A percentile compares a stretch with the other conserved stretches of the same genome.
Evolutionary conservation across 208 protist species (phyloP).

Genomic region (Acanthamoeba sp.): DNA sequence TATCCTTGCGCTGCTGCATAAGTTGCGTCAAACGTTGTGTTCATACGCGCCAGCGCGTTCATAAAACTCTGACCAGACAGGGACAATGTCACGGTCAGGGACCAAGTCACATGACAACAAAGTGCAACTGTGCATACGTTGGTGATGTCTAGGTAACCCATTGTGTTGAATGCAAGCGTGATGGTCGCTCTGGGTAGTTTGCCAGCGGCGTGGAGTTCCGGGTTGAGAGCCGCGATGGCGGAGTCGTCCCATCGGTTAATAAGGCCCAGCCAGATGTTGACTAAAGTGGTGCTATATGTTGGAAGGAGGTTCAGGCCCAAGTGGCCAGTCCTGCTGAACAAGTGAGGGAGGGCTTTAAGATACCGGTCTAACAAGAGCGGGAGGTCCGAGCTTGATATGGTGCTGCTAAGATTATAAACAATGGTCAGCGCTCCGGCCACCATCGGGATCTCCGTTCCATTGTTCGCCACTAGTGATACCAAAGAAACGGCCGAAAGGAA

Average conservation of each 20-base stretch:
- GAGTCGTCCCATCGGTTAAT: neutral
- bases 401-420: neutral
- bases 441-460: neutral
- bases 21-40: neutral
- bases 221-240: neutral
- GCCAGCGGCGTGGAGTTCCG: neutral
- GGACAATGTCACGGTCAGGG: neutral
- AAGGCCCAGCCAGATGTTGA: neutral
- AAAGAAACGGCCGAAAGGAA: neutral
- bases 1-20: neutral
- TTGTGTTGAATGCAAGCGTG: neutral
- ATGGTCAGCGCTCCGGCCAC: neutral
- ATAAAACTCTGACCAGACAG: neutral
- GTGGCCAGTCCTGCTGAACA: no score
- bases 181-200: neutral
- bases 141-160: neutral
- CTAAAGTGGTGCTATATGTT: neutral
- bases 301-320: neutral
- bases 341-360: no score
- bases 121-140: neutral
- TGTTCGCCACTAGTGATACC: neutral
- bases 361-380: neutral
- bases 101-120: neutral
- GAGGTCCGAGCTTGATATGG: neutral
- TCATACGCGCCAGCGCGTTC: neutral